phyloP scores from a whole-genome alignment of 306 rosid genomes.

The Inga oerstediana region DNA sequence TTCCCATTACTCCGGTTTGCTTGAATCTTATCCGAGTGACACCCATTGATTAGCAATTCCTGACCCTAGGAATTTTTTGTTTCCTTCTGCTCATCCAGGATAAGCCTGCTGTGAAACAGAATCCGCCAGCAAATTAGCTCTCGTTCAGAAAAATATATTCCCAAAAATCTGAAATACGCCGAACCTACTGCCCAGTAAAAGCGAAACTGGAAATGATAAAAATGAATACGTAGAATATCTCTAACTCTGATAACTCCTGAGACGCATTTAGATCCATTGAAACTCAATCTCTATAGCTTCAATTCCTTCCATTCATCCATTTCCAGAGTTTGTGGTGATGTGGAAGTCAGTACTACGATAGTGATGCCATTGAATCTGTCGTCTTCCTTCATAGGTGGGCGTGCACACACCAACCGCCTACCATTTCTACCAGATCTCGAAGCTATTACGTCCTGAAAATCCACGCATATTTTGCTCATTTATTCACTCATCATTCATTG shows the following conservation, averaged over 20 bases:
- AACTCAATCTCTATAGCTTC: constrained; percentile 62
- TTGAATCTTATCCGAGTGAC: not conserved
- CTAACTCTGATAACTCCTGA: not conserved
- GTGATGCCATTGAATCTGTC: constrained; percentile 47
- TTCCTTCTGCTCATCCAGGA: not conserved
- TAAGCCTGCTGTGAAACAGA: constrained; percentile 25
- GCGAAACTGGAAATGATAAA: not conserved
- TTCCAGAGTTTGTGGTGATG: constrained; percentile 30
- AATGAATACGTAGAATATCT: not conserved
- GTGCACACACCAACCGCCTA: constrained; percentile 63
- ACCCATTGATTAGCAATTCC: not conserved
- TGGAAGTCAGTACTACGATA: constrained; percentile 22
- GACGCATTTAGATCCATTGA: constrained; percentile 36
- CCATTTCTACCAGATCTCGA: constrained; percentile 54
- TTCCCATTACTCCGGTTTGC: not conserved
- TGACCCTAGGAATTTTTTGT: not conserved
- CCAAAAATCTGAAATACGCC: not conserved
- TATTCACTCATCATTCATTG: not conserved
- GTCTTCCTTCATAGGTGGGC: constrained; percentile 55
- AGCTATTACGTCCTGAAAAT: constrained; percentile 7
- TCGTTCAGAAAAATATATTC: not conserved
- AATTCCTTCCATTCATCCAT: constrained; percentile 69
- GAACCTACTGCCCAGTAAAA: constrained; percentile 4
- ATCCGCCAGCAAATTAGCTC: constrained; percentile 9
- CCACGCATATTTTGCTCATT: constrained; percentile 14